Evolutionary conservation across 108 stramenopile species (phyloP).

Genomic region (Cyclostephanos invisitatus): DNA sequence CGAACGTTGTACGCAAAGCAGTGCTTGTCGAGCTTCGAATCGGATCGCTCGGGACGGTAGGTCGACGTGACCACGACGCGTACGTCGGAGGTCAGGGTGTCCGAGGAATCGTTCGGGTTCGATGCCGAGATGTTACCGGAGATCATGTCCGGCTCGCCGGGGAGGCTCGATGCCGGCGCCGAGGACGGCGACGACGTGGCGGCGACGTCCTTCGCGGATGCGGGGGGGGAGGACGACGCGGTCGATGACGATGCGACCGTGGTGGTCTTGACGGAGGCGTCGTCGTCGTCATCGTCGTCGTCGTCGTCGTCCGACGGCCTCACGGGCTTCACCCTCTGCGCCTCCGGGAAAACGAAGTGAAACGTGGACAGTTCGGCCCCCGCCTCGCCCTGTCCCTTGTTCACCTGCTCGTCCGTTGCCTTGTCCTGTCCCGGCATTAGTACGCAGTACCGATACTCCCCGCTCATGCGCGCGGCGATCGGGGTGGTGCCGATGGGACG

Average conservation of each 20-base stretch:
- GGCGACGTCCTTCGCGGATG: conserved; percentile 25
- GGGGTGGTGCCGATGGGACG: conserved; percentile 82
- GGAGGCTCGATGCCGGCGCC: conserved; percentile 63
- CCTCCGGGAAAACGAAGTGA: conserved; percentile 87
- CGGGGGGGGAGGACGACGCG: conserved; percentile 26
- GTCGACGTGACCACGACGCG: conserved; percentile 80
- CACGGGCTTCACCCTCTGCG: conserved; percentile 81
- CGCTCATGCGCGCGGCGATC: conserved; percentile 85
- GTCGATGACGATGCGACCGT: conserved; percentile 30
- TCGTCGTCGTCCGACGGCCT: conserved; percentile 69
- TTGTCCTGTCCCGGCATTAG: conserved; percentile 60
- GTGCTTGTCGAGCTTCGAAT: conserved; percentile 78
- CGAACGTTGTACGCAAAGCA: conserved; percentile 93
- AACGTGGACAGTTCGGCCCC: conserved; percentile 74
- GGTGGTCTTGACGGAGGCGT: conserved; percentile 30
- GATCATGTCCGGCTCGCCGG: conserved; percentile 85
- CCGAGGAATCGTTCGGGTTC: conserved; percentile 70
- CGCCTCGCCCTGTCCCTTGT: conserved; percentile 71
- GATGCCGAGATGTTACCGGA: conserved; percentile 61
- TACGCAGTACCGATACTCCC: conserved; percentile 52
- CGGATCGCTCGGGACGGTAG: conserved; percentile 90
- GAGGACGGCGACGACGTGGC: conserved; percentile 20
- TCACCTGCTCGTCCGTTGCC: conserved; percentile 72
- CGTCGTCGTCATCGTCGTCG: conserved; percentile 81
- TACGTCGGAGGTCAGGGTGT: conserved; percentile 69